These are phyloP conservation scores for Umbelopsis sp. DNA, from an alignment of 192 early-diverging fungal genomes.

Conservation along the genomic window DNA sequence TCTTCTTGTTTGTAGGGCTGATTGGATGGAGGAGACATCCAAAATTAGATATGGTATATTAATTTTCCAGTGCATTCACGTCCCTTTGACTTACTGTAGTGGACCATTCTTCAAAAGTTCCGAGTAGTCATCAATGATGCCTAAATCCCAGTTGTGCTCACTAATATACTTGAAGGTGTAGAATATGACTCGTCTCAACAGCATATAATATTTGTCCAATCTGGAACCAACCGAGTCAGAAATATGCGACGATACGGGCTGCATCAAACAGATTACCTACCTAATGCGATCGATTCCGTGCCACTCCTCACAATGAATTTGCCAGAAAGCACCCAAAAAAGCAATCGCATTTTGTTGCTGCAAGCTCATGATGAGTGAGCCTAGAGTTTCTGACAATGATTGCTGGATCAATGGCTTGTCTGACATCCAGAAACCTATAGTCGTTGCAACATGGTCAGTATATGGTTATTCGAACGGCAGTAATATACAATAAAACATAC, in stretches of 20 bases:
- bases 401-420: slow-evolving; percentile 94
- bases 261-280: slow-evolving; percentile 34
- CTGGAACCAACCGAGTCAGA: slow-evolving; percentile 35
- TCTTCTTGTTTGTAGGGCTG: slow-evolving; percentile 59
- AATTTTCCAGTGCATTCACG: not conserved
- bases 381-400: slow-evolving; percentile 81
- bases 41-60: not conserved
- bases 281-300: slow-evolving; percentile 75
- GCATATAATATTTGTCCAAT: slow-evolving; percentile 78
- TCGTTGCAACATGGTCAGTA: not conserved
- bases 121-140: slow-evolving; percentile 51
- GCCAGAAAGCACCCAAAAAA: slow-evolving; percentile 69
- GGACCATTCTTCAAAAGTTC: slow-evolving; percentile 58
- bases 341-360: slow-evolving; percentile 47
- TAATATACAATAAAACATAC: slow-evolving; percentile 46
- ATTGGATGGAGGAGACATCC: not conserved
- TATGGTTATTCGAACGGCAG: not conserved
- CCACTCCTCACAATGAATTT: slow-evolving; percentile 71
- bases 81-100: slow-evolving; percentile 61
- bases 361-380: slow-evolving; percentile 53
- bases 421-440: slow-evolving; percentile 91
- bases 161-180: slow-evolving; percentile 66
- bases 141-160: slow-evolving; percentile 56
- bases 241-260: not conserved
- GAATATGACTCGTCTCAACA: slow-evolving; percentile 65